These are phyloP conservation scores for Cladosporium sp. DNA, from an alignment of 2,329 filamentous ascomycete species.

Conservation along the genomic window DNA sequence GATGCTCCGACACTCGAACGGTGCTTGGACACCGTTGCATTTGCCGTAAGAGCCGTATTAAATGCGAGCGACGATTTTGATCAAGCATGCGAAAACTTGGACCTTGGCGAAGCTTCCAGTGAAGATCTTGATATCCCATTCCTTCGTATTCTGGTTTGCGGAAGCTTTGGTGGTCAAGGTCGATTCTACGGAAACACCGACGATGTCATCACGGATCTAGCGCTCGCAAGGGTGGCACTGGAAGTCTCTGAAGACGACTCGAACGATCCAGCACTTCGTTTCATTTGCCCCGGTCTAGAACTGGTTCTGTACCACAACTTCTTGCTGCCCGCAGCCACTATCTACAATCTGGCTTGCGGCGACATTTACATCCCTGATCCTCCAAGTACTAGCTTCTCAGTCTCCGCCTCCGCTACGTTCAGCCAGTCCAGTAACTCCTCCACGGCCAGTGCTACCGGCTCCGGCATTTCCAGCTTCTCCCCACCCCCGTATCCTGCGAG, in stretches of 20 bases:
- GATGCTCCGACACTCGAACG: not conserved
- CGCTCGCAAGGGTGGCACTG: not conserved
- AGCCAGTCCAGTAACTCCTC: not conserved
- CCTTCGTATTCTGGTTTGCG: not conserved
- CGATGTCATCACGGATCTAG: not conserved
- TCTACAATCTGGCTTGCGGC: constrained; percentile 1
- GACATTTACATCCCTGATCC: not conserved
- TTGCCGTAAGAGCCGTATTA: constrained; percentile 72
- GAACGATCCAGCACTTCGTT: not conserved
- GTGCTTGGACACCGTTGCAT: constrained; percentile 47
- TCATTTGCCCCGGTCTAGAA: not conserved
- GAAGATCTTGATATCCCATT: not conserved
- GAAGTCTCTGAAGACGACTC: not conserved
- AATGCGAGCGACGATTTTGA: constrained; percentile 45
- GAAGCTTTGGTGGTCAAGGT: not conserved
- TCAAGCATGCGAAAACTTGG: constrained; percentile 28
- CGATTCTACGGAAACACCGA: not conserved
- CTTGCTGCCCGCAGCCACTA: not conserved
- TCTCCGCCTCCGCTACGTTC: not conserved
- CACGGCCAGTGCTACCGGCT: not conserved
- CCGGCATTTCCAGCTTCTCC: not conserved
- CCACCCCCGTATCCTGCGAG: not conserved
- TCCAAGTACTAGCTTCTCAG: not conserved
- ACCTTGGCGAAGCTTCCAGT: not conserved
- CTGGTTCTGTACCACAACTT: not conserved